These are phyloP conservation scores for Agrocybe chaxingu DNA, from an alignment of 768 basidiomycete genomes.

Conservation along the genomic window DNA sequence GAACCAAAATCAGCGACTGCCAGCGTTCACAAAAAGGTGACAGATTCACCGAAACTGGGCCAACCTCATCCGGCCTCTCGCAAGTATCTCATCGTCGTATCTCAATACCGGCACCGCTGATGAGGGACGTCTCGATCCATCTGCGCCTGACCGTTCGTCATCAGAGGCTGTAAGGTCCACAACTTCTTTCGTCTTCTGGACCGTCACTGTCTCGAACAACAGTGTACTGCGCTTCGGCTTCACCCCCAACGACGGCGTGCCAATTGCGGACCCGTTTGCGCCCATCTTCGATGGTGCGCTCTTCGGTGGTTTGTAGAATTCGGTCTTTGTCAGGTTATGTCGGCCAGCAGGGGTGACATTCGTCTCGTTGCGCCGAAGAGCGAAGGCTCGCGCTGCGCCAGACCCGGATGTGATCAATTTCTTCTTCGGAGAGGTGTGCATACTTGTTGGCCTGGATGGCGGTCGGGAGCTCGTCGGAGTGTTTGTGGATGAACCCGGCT, in stretches of 20 bases:
- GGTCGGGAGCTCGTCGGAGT: neutral
- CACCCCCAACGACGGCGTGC: neutral
- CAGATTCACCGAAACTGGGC: conserved; percentile 18
- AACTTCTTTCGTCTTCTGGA: conserved; percentile 3
- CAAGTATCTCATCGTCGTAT: conserved; percentile 12
- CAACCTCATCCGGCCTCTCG: conserved; percentile 11
- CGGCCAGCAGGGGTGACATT: conserved; percentile 43
- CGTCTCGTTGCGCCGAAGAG: conserved; percentile 38
- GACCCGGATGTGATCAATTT: conserved; percentile 27
- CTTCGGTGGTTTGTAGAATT: conserved; percentile 10
- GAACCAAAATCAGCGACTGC: no score
- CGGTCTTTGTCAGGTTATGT: conserved; percentile 18
- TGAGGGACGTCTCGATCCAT: no score
- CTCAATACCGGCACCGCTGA: neutral
- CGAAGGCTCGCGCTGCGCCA: conserved; percentile 8
- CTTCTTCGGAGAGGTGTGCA: conserved; percentile 24
- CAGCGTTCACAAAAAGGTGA: neutral
- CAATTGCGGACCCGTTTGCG: neutral
- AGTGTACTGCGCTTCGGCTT: conserved; percentile 2
- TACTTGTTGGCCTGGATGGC: neutral
- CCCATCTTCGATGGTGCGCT: conserved; percentile 16
- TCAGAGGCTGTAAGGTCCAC: conserved; percentile 13
- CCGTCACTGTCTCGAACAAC: conserved; percentile 5
- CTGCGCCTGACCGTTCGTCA: neutral
- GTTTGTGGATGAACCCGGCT: neutral